Evolutionary conservation across 1,284 basidiomycete genomes (phyloP), one percentile per base, ranked within the genome.

Genomic region (Sporisorium reilianum): DNA sequence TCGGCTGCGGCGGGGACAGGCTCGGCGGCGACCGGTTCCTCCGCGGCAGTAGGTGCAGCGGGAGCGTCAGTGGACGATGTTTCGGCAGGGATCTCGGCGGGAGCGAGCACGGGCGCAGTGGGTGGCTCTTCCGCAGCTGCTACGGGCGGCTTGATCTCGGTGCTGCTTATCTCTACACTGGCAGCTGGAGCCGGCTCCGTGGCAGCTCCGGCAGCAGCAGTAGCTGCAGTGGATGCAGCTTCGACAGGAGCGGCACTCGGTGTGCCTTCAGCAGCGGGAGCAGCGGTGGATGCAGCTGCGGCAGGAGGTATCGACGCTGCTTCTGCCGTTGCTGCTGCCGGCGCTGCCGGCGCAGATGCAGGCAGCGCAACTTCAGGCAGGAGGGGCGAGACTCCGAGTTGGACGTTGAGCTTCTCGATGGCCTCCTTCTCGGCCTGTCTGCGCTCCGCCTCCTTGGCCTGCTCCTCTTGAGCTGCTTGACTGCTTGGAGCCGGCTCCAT

Each of bases 381-480:
- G 30, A 41, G 20, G 11, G 34, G 48, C 9, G 67, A 58, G 6
- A 73, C 54, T 3, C 70, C 64, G 6, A 74, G 65, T 16, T 64
- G 55, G 11, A 63, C 14, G 32, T 75, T 75, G 26, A 75, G 54
- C 36, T 65, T 60, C 36, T 67, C 61, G 26, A 75, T 71, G 0
- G 67, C 68, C 44, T 71, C 64, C 41, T 53, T 55, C 36, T 75
- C 68, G 6, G 56, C 63, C n/a, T 65, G 55, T 34, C 45, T 60
- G 2, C 65, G 46, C 54, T 56, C 50, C 8, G 55, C 57, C 25
- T 64, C 61, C 41, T 64, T 58, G 8, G 26, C 52, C 14, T 54
- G 48, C 20, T 32, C 40, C 23, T 50, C 48, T 36, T 40, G 20
- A 12, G 7, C 30, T 16, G 38, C 60, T 5, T 64, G 57, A 9